A percentile compares a stretch with the other conserved stretches of the same genome.
Conservation (phyloP, 2,329 filamentous ascomycete species). For the Penicillium frequentans region DNA sequence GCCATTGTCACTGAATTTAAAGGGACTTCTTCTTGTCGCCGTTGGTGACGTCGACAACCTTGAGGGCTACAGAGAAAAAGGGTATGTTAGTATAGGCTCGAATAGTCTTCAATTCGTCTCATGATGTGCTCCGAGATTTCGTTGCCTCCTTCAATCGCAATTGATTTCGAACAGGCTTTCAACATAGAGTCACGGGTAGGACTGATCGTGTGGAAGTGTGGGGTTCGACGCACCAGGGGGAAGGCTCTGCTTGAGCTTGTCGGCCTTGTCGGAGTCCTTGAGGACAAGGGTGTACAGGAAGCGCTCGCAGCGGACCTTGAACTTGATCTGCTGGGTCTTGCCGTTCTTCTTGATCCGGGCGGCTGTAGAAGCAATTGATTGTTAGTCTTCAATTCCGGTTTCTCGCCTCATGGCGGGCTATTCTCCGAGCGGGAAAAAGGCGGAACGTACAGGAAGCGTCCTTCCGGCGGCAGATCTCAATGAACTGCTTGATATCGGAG, state of each 20-base stretch:
- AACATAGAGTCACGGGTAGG: neutral
- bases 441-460: constrained; percentile 92
- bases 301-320: constrained; percentile 99
- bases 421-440: neutral
- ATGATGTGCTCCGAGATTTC: neutral
- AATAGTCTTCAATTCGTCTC: neutral
- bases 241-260: constrained; percentile 99
- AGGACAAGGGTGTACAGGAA: constrained; percentile 98
- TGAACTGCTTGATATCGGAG: constrained; percentile 99
- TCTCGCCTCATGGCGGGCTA: neutral
- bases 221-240: constrained; percentile 77
- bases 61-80: constrained; percentile 36
- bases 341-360: constrained; percentile 96
- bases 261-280: constrained; percentile 98
- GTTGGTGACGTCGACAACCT: constrained; percentile 48
- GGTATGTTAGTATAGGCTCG: constrained; percentile 19
- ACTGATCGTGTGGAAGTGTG: neutral
- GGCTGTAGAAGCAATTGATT: constrained; percentile 52
- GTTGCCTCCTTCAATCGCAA: neutral
- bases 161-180: neutral
- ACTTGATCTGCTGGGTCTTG: constrained; percentile 92
- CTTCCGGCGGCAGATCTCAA: constrained; percentile 99
- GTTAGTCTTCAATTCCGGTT: constrained; percentile 15
- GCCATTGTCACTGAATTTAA: constrained; percentile 36
- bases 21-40: constrained; percentile 47